These are phyloP conservation scores for Leishmania lainsoni DNA, from an alignment of 208 protist species.

Conservation along the genomic window DNA sequence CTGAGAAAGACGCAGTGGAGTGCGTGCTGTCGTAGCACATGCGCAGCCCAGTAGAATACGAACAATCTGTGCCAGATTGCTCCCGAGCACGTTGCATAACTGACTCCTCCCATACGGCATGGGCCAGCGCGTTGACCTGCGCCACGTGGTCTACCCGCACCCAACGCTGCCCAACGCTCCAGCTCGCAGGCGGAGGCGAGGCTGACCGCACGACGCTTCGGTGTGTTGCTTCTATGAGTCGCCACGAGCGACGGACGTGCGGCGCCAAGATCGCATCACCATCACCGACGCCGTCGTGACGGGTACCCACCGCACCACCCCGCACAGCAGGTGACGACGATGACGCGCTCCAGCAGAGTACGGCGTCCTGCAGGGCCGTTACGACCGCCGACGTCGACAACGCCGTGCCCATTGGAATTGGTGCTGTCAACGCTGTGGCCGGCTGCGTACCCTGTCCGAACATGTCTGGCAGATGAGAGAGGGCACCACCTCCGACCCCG, in stretches of 20 bases:
- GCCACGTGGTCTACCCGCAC: slow-evolving; percentile 22
- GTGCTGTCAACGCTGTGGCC: neutral
- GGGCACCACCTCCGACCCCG: neutral
- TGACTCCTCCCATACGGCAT: neutral
- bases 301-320: neutral
- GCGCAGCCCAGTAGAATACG: slow-evolving; percentile 2
- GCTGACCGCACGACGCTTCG: neutral
- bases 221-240: slow-evolving; percentile 14
- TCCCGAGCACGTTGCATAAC: neutral
- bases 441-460: slow-evolving; percentile 5
- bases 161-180: slow-evolving; percentile 28
- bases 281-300: neutral
- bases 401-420: neutral
- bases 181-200: neutral
- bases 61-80: neutral
- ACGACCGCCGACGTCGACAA: slow-evolving; percentile 2
- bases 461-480: slow-evolving; percentile 15
- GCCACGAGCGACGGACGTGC: slow-evolving; percentile 25
- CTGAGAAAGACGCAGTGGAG: slow-evolving; percentile 13
- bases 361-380: slow-evolving; percentile 16
- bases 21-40: slow-evolving; percentile 8
- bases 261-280: neutral
- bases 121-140: slow-evolving; percentile 15
- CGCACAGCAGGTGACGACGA: neutral
- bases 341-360: slow-evolving; percentile 12